A percentile compares a stretch with the other conserved stretches of the same genome.
Conservation (phyloP, 495 filamentous ascomycete species). For the Pyrenula aspistea region DNA sequence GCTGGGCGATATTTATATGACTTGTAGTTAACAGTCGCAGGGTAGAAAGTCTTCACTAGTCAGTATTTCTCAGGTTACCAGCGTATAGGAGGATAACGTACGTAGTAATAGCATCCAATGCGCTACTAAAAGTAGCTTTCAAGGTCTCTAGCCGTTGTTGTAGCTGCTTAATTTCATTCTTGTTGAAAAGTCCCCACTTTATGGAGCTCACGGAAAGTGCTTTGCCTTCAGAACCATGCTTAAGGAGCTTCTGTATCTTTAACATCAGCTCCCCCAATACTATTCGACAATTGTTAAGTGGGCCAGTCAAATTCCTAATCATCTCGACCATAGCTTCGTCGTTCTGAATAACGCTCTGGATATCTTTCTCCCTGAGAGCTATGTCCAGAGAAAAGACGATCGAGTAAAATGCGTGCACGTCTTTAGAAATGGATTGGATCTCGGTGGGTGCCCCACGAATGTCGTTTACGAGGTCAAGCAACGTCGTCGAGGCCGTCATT, state of each 20-base stretch:
- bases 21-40: neutral
- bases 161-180: neutral
- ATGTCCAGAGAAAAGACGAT: neutral
- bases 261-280: neutral
- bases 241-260: neutral
- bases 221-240: neutral
- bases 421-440: neutral
- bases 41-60: neutral
- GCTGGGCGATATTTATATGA: neutral
- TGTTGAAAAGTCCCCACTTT: neutral
- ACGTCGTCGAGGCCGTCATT: neutral
- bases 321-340: neutral
- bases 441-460: neutral
- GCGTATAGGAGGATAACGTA: neutral
- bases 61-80: neutral
- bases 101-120: slow-evolving; percentile 1
- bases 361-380: neutral
- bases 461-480: neutral
- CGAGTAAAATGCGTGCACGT: neutral
- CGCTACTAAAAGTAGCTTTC: neutral
- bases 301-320: neutral
- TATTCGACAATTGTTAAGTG: neutral
- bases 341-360: neutral
- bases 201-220: neutral
- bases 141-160: neutral